Evolutionary conservation across 441 rosid genomes (phyloP), one percentile per base, ranked within the genome.

Genomic region (Erodium chrysanthum): DNA sequence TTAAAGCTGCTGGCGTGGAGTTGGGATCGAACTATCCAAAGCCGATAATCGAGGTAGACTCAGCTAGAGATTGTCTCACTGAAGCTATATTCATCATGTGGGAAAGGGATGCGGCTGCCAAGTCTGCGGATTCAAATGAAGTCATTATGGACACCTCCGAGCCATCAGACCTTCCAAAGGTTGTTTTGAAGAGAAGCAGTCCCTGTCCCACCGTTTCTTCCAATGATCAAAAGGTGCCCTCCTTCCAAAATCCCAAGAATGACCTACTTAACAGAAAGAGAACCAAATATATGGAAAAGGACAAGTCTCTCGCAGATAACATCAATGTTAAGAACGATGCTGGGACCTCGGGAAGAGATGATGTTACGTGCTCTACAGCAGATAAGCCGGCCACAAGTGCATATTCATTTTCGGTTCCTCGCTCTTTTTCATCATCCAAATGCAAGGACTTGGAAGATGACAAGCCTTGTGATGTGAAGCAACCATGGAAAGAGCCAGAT

Each of bases 31-130:
- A n/a, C n/a, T n/a, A n/a, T n/a, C n/a, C n/a, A n/a, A n/a, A n/a
- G n/a, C n/a, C n/a, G n/a, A n/a, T n/a, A n/a, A n/a, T n/a, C n/a
- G n/a, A n/a, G n/a, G n/a, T n/a, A n/a, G n/a, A n/a, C n/a, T n/a
- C n/a, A n/a, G n/a, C n/a, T n/a, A n/a, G n/a, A n/a, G n/a, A n/a
- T n/a, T n/a, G 97, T 74, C 80, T 93, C 80, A 85, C 86, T 61
- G 87, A 86, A 78, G 98, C 96, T 6, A 91, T 93, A 66, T 79
- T 88, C 5, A 82, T 82, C 68, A 91, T 89, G 97, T 93, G 94
- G 96, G 95, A 89, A 77, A 87, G 74, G 12, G 98, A 89, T 82
- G 97, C 96, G 65, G 87, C 92, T 75, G 89, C 96, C 60, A 88
- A 95, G 74, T 97, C 97, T 31, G 92, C 92, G 58, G 80, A 85